phyloP scores from a whole-genome alignment of 345 rosid species.

The Eucalyptus grandis region DNA sequence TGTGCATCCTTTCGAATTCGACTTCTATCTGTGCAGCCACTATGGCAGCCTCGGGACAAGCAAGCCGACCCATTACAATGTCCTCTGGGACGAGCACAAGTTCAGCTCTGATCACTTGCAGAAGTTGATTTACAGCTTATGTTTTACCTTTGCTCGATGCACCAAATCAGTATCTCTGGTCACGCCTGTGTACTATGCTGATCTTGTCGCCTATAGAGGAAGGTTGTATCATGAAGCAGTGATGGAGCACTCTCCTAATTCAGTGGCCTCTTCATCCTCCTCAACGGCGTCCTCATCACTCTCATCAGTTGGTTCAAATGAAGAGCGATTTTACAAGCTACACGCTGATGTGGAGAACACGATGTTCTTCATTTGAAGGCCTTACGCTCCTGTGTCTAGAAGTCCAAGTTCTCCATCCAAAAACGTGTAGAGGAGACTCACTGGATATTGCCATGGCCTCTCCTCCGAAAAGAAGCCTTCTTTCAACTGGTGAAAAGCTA shows the following conservation, averaged over 20 bases:
- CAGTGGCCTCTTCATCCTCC: not conserved
- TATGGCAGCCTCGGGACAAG: constrained; percentile 76
- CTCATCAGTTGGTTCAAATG: constrained; percentile 22
- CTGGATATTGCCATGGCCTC: not conserved
- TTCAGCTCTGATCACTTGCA: constrained; percentile 63
- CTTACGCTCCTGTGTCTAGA: not conserved
- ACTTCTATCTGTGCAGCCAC: constrained; percentile 85
- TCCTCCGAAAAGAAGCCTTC: not conserved
- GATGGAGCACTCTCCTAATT: constrained; percentile 28
- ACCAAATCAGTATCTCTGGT: constrained; percentile 73
- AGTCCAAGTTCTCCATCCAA: not conserved
- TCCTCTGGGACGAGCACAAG: constrained; percentile 63
- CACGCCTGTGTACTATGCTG: constrained; percentile 83
- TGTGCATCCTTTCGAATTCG: constrained; percentile 73
- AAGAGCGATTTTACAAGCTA: constrained; percentile 36
- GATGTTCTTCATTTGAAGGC: constrained; percentile 65
- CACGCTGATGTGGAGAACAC: constrained; percentile 47
- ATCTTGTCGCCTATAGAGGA: constrained; percentile 74
- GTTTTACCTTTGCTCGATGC: constrained; percentile 84
- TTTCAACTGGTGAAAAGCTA: not conserved
- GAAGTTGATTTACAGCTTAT: constrained; percentile 62
- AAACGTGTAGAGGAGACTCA: not conserved
- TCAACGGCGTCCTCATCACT: constrained; percentile 6
- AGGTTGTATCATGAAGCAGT: constrained; percentile 55
- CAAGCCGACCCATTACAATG: constrained; percentile 82